Evolutionary conservation across 345 rosid species (phyloP), one percentile per base, ranked within the genome.

Genomic region (Psidium guajava): DNA sequence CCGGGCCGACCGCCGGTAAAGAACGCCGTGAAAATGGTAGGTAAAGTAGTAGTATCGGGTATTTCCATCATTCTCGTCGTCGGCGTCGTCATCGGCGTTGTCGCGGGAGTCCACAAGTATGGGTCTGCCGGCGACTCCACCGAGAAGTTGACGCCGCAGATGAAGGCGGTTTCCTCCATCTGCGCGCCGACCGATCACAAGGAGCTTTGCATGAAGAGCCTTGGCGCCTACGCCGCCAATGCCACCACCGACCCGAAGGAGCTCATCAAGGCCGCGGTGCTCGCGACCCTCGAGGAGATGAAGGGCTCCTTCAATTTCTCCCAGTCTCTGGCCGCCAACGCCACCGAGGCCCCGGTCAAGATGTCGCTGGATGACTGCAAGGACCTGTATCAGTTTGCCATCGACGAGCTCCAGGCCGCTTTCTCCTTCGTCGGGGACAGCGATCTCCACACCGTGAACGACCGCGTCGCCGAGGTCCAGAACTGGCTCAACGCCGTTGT

Each of bases 401-500:
- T 87, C 18, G 83, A 84, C 16, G 89, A 87, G 77, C 91, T 93
- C 57, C 88, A 91, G 82, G 85, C 86, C 10, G 47, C 91, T 4
- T 24, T 87, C n/a, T 83, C 90, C 13, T 82, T 21, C 1, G 87
- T 93, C 1, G 90, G 85, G 2, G 85, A 86, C 11, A 85, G 81
- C 74, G 47, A 88, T 9, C 10, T 88, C 14, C 59, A 75, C 77
- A 58, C 54, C 58, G 40, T 88, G 54, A 18, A 32, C n/a, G 85
- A 85, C 28, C 85, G 87, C 0, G 42, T 84, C 1, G 81, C 82
- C 3, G 91, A 90, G 81, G 73, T 92, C 15, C 87, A 88, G 86
- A 86, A 89, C 75, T 89, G 91, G 98, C 83, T 96, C 75, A 93
- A 91, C 82, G 91, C 94, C 4, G 94, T 95, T 53, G 86, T 93